Evolutionary conservation across 768 basidiomycete species (phyloP), one percentile per base, ranked within the genome.

Genomic region (Mycena pura): DNA sequence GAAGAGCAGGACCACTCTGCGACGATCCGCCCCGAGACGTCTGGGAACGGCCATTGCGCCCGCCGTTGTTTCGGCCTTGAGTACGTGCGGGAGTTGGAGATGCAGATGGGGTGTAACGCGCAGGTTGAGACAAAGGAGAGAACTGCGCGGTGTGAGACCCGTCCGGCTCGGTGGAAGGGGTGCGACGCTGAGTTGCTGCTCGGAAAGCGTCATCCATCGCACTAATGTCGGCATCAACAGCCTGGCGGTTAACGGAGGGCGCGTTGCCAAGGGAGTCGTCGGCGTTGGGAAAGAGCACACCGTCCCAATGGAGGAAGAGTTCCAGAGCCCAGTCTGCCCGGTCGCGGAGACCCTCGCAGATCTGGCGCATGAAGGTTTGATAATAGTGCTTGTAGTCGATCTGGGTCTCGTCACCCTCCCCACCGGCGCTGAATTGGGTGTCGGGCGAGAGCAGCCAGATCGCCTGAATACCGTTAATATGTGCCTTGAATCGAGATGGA

Each of bases 291-390:
- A 60, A 60, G 14, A 60, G 36, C 0, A 53, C 28, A 2, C 19
- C 36, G 45, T 60, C 44, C 59, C 59, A 60, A 24, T 31, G 34
- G 14, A 11, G 43, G 50, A 60, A 40, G 27, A 60, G 22, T 3
- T 47, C 50, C 0, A 32, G 2, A 2, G 51, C 59, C 59, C 59
- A 60, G 2, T 45, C 58, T 3, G 59, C 59, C 1, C 47, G 5
- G 15, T 46, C 21, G 27, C 59, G 59, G 44, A 60, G 40, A 25
- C 59, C 59, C 0, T 47, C 44, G 31, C 43, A 52, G 13, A 60
- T 52, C 34, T 52, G 50, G 13, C 50, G 50, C 21, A 53, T 15
- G 41, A 52, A 52, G 1, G 49, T 29, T 10, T 28, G 7, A 21
- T 19, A 52, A 7, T 15, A 19, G 3, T 34, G 14, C 5, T 29